Evolutionary conservation across 2,329 filamentous ascomycete species (phyloP).

Genomic region (Fusarium sacchari): DNA sequence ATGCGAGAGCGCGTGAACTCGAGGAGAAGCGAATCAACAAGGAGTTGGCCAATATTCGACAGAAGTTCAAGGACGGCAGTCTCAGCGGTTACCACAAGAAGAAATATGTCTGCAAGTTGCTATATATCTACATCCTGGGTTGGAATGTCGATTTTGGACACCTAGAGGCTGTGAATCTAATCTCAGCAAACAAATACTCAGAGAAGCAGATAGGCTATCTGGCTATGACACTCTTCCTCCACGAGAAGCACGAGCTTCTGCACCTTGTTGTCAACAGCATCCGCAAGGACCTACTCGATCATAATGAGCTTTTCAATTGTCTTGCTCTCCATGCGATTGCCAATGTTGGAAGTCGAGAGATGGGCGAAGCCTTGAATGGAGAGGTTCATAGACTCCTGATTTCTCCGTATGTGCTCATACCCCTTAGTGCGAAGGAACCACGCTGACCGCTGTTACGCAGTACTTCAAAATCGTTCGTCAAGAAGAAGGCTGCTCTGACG

Average conservation of each 20-base stretch:
- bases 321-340: slow-evolving; percentile 96
- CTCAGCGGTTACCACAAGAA: slow-evolving; percentile 98
- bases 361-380: slow-evolving; percentile 91
- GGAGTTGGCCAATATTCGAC: slow-evolving; percentile 95
- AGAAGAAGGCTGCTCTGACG: slow-evolving; percentile 97
- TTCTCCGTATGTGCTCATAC: slow-evolving; percentile 75
- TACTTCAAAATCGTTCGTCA: slow-evolving; percentile 93
- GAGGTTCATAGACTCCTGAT: slow-evolving; percentile 96
- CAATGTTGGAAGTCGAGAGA: slow-evolving; percentile 95
- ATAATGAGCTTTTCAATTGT: slow-evolving; percentile 98
- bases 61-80: slow-evolving; percentile 97
- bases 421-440: not conserved
- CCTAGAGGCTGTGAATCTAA: slow-evolving; percentile 96
- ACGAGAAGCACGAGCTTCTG: slow-evolving; percentile 95
- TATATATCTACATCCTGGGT: slow-evolving; percentile 98
- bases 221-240: slow-evolving; percentile 95
- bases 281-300: slow-evolving; percentile 91
- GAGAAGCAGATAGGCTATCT: slow-evolving; percentile 99
- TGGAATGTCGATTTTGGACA: slow-evolving; percentile 99
- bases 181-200: slow-evolving; percentile 96
- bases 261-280: slow-evolving; percentile 99
- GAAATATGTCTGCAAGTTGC: slow-evolving; percentile 99
- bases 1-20: slow-evolving; percentile 91
- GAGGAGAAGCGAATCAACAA: slow-evolving; percentile 99
- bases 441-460: slow-evolving; percentile 35